Evolutionary conservation across 805 yeast genomes (phyloP).

Genomic region (Sporopachydermia lactativora): DNA sequence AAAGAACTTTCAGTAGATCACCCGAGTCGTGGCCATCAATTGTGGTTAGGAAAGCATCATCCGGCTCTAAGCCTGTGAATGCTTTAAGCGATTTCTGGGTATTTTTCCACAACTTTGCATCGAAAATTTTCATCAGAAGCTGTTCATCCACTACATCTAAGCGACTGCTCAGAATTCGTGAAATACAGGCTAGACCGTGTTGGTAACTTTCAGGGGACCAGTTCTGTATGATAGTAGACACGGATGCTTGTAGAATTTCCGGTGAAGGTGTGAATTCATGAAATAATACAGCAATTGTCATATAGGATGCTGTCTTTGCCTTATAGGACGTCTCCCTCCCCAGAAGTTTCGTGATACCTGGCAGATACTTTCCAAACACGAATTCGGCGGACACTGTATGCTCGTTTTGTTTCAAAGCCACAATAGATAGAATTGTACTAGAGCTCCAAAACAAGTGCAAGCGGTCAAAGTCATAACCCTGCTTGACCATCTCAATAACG

Average conservation of each 20-base stretch:
- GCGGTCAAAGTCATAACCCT: conserved; percentile 45
- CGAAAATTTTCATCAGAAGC: too few species aligned
- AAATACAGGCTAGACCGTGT: conserved; percentile 19
- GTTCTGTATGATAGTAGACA: conserved; percentile 38
- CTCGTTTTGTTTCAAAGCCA: conserved; percentile 46
- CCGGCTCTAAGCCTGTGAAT: too few species aligned
- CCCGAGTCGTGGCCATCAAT: neutral
- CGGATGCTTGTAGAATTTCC: conserved; percentile 43
- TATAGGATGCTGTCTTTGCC: conserved; percentile 71
- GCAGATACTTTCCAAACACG: conserved; percentile 21
- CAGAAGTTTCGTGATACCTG: conserved; percentile 19
- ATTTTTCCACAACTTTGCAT: too few species aligned
- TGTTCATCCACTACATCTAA: too few species aligned
- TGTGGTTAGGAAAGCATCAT: too few species aligned
- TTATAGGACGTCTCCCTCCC: conserved; percentile 26
- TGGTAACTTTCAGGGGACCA: conserved; percentile 21
- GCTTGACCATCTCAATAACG: conserved; percentile 32
- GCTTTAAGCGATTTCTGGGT: too few species aligned
- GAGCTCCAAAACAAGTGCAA: conserved; percentile 73
- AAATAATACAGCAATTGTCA: conserved; percentile 63
- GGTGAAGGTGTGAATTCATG: conserved; percentile 51
- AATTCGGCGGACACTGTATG: conserved; percentile 11
- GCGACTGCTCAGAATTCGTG: conserved; percentile 10
- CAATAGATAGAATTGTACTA: conserved; percentile 49
- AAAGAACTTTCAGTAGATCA: conserved; percentile 11